These are phyloP conservation scores for Massospora cicadina DNA, from an alignment of 371 early-diverging fungal genomes.

Conservation along the genomic window DNA sequence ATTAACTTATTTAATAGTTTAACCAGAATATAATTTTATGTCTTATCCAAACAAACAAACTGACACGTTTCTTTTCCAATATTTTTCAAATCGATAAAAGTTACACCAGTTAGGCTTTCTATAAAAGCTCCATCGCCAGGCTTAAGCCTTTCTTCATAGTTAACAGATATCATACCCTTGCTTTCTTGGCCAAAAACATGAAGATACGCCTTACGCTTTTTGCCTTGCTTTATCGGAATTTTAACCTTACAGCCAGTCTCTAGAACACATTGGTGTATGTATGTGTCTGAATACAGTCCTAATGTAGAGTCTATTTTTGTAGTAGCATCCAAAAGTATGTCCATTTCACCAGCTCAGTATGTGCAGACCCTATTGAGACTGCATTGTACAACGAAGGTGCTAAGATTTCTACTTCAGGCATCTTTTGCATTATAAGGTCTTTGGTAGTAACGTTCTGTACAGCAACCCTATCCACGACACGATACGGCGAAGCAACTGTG, in stretches of 20 bases:
- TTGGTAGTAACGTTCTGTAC: not conserved
- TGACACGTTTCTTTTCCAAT: not conserved
- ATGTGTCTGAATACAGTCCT: conserved; percentile 4
- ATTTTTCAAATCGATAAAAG: conserved; percentile 1
- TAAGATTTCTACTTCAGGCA: not conserved
- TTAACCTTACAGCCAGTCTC: conserved; percentile 1
- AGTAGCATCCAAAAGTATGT: not conserved
- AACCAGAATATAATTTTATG: not conserved
- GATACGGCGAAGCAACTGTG: conserved; percentile 1
- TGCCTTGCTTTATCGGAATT: not conserved
- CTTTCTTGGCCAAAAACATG: conserved; percentile 3
- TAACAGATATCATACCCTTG: not conserved
- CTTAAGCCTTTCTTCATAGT: not conserved
- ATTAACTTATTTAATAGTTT: too few species aligned
- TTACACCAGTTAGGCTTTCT: not conserved
- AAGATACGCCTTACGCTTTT: conserved; percentile 1
- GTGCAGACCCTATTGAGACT: not conserved
- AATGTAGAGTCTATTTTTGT: conserved; percentile 2
- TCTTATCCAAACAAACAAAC: conserved; percentile 4
- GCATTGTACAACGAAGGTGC: not conserved
- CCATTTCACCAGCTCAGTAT: not conserved
- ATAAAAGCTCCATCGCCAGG: conserved; percentile 9
- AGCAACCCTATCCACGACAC: conserved; percentile 1
- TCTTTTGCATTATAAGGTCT: not conserved
- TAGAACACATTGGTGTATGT: not conserved